Conservation (phyloP, 78 protist species). For the Polysphondylium violaceum region DNA sequence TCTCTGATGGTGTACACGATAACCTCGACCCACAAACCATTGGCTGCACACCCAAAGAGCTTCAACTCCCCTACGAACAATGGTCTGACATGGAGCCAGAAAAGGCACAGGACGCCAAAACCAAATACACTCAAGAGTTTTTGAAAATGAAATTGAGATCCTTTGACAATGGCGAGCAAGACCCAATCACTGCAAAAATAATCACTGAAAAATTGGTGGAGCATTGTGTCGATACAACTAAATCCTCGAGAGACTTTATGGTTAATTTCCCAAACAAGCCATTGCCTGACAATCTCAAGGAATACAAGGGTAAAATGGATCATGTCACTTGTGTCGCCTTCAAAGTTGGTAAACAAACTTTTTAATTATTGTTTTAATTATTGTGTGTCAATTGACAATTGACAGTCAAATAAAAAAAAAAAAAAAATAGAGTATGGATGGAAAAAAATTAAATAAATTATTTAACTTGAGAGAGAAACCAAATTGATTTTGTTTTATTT, state of each 20-base stretch:
- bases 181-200: slow-evolving; percentile 45
- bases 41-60: slow-evolving; percentile 70
- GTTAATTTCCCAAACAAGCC: slow-evolving; percentile 67
- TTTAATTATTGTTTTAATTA: too few species aligned
- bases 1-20: slow-evolving; percentile 85
- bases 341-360: slow-evolving; percentile 65
- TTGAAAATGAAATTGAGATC: slow-evolving; percentile 34
- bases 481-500: too few species aligned
- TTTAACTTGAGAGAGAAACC: too few species aligned
- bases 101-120: slow-evolving; percentile 56
- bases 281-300: slow-evolving; percentile 66
- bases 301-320: slow-evolving; percentile 87
- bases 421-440: too few species aligned
- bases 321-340: slow-evolving; percentile 81
- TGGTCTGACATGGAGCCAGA: slow-evolving; percentile 81
- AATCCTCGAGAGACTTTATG: slow-evolving; percentile 80
- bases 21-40: slow-evolving; percentile 85
- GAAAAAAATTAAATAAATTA: too few species aligned
- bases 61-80: slow-evolving; percentile 13
- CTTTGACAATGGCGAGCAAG: slow-evolving; percentile 13
- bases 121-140: slow-evolving; percentile 66
- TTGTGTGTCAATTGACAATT: too few species aligned
- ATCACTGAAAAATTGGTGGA: slow-evolving; percentile 69
- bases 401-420: too few species aligned
- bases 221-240: slow-evolving; percentile 71